These are phyloP conservation scores for Trichophyton rubrum DNA, from an alignment of 2,329 filamentous ascomycete genomes.

Conservation along the genomic window DNA sequence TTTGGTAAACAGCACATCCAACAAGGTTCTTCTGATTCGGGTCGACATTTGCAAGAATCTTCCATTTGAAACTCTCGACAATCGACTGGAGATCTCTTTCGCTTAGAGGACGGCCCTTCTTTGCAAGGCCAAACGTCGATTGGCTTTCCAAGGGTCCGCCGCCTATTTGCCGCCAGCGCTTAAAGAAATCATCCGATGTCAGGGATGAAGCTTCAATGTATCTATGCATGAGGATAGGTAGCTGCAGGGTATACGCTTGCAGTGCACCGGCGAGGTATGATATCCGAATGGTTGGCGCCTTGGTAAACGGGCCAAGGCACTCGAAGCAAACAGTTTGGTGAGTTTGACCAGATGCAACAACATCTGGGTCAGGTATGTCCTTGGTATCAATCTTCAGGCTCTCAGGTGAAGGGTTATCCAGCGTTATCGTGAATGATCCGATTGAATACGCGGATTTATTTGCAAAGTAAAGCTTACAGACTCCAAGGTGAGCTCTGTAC, in stretches of 20 bases:
- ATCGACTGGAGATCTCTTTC: slow-evolving; percentile 58
- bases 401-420: slow-evolving; percentile 55
- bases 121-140: slow-evolving; percentile 60
- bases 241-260: slow-evolving; percentile 80
- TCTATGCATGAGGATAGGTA: slow-evolving; percentile 81
- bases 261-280: slow-evolving; percentile 89
- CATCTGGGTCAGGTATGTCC: slow-evolving; percentile 69
- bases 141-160: slow-evolving; percentile 78
- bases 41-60: slow-evolving; percentile 71
- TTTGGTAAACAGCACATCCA: slow-evolving; percentile 67
- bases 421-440: slow-evolving; percentile 83
- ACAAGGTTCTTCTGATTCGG: slow-evolving; percentile 91
- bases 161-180: slow-evolving; percentile 97
- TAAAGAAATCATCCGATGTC: slow-evolving; percentile 89
- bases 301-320: slow-evolving; percentile 64
- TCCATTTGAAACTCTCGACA: slow-evolving; percentile 81
- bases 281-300: slow-evolving; percentile 81
- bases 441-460: slow-evolving; percentile 83
- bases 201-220: slow-evolving; percentile 92
- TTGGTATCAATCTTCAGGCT: slow-evolving; percentile 81
- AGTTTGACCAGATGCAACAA: slow-evolving; percentile 62
- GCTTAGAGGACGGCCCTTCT: slow-evolving; percentile 51
- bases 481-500: slow-evolving; percentile 89
- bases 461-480: slow-evolving; percentile 86
- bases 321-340: slow-evolving; percentile 95